Conservation (phyloP, 2,329 filamentous ascomycete species). For the Ophiosphaerella korrae region DNA sequence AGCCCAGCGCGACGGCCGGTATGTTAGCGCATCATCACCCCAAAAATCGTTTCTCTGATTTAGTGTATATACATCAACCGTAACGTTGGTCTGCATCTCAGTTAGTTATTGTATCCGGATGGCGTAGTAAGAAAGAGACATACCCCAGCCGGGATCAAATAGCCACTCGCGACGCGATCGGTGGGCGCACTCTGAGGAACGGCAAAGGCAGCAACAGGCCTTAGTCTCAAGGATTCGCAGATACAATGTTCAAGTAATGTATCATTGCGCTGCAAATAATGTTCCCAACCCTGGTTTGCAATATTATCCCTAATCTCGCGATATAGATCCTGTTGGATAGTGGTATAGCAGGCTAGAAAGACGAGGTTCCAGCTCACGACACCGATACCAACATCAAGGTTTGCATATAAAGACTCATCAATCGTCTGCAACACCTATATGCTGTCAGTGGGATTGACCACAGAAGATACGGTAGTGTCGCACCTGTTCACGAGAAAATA, state of each 20-base stretch:
- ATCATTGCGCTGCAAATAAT: slow-evolving; percentile 19
- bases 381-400: slow-evolving; percentile 53
- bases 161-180: slow-evolving; percentile 18
- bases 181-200: slow-evolving; percentile 49
- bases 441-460: not conserved
- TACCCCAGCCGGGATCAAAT: slow-evolving; percentile 34
- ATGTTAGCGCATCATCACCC: slow-evolving; percentile 45
- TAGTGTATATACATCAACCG: slow-evolving; percentile 52
- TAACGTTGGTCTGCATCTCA: slow-evolving; percentile 39
- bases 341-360: slow-evolving; percentile 45
- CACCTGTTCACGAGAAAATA: not conserved
- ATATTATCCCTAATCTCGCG: slow-evolving; percentile 15
- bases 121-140: not conserved
- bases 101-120: not conserved
- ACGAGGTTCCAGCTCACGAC: slow-evolving; percentile 51
- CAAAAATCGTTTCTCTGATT: slow-evolving; percentile 49
- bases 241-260: slow-evolving; percentile 35
- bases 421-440: slow-evolving; percentile 47
- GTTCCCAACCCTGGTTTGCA: not conserved
- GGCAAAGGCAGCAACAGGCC: slow-evolving; percentile 37
- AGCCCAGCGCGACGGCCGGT: slow-evolving; percentile 34
- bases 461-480: not conserved
- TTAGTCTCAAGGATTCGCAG: slow-evolving; percentile 47
- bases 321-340: slow-evolving; percentile 34
- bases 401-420: slow-evolving; percentile 54